These are phyloP conservation scores for Rhipidocladum racemiflorum DNA, from an alignment of 176 grass and related monocot genomes.

Conservation along the genomic window DNA sequence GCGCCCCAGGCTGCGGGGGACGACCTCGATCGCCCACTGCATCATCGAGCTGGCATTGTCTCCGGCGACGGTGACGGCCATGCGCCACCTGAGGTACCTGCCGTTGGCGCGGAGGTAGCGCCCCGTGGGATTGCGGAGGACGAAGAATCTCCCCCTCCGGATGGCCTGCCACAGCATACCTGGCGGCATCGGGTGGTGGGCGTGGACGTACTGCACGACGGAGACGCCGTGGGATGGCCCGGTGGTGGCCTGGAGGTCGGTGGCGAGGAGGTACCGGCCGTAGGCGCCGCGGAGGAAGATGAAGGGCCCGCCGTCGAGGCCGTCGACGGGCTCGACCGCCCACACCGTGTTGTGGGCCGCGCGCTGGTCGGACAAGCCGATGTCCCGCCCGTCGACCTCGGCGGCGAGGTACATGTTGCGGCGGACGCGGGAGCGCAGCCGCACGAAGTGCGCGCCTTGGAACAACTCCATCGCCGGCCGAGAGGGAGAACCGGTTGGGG, in stretches of 20 bases:
- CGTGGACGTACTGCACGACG: conserved; percentile 22
- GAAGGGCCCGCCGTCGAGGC: not conserved
- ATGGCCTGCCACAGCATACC: conserved; percentile 33
- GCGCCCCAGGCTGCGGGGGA: not conserved
- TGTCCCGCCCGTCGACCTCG: conserved; percentile 15
- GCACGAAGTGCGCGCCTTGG: conserved; percentile 40
- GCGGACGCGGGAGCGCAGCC: conserved; percentile 19
- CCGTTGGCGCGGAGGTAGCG: conserved; percentile 36
- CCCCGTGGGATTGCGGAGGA: not conserved
- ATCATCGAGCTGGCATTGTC: conserved; percentile 39
- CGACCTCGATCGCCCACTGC: conserved; percentile 42
- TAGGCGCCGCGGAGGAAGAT: conserved; percentile 39
- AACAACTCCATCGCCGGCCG: conserved; percentile 32
- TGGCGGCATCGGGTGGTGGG: not conserved
- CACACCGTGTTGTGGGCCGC: conserved; percentile 44
- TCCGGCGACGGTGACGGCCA: conserved; percentile 9
- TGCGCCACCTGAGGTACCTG: conserved; percentile 15
- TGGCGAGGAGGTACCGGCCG: conserved; percentile 40
- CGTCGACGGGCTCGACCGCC: conserved; percentile 21
- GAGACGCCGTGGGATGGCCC: conserved; percentile 20
- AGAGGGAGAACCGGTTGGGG: not conserved
- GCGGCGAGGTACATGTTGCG: conserved; percentile 30
- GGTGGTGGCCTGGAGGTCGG: not conserved
- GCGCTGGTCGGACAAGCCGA: conserved; percentile 29
- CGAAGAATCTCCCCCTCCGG: not conserved